phyloP scores from a whole-genome alignment of 768 basidiomycete genomes.

The Auriscalpium orientale region DNA sequence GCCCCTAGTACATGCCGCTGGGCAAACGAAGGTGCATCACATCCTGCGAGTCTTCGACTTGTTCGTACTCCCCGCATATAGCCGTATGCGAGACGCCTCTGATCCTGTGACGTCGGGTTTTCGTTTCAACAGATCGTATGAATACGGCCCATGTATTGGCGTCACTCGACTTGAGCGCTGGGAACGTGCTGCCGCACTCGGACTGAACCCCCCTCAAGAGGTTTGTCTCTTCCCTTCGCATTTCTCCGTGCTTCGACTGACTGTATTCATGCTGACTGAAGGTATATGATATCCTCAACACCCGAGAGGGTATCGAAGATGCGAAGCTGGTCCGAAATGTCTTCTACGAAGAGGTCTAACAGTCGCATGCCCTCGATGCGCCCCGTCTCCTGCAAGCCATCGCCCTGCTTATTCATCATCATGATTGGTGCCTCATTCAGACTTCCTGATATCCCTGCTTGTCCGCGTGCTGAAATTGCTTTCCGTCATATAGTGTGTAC shows the following conservation, averaged over 20 bases:
- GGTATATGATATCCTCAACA: conserved; percentile 8
- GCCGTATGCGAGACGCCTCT: background rate
- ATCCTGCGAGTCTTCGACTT: conserved; percentile 78
- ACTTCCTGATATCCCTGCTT: too few species aligned
- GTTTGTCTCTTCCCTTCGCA: conserved; percentile 31
- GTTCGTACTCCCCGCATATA: conserved; percentile 28
- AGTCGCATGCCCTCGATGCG: background rate
- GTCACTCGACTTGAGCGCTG: conserved; percentile 80
- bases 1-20: conserved; percentile 53
- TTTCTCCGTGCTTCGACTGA: too few species aligned
- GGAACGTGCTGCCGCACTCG: conserved; percentile 74
- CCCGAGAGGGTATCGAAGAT: conserved; percentile 11
- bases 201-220: conserved; percentile 73
- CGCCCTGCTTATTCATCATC: too few species aligned
- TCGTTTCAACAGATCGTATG: conserved; percentile 46
- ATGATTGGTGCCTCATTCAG: too few species aligned
- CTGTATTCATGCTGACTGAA: background rate
- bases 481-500: too few species aligned
- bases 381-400: too few species aligned
- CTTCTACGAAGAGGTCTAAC: conserved; percentile 12
- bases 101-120: conserved; percentile 1
- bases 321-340: conserved; percentile 4
- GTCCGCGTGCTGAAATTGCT: too few species aligned
- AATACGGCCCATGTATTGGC: conserved; percentile 76
- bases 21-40: conserved; percentile 55